Conservation (phyloP, 208 protist species). For the Acanthamoeba quina region DNA sequence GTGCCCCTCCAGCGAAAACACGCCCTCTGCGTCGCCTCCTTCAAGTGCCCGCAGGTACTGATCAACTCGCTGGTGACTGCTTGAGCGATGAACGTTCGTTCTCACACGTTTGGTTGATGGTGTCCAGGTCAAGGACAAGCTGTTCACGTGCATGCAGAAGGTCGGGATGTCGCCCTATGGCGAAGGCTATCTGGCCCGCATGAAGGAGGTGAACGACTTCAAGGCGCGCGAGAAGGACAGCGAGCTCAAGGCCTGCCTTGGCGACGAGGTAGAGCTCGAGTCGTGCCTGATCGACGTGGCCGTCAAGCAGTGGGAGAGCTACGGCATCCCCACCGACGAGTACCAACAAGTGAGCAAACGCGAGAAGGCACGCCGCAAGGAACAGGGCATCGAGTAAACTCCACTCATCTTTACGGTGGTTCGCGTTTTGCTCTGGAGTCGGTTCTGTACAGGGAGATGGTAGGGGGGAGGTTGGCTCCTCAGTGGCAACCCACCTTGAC, state of each 20-base stretch:
- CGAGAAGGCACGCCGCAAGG: constrained; percentile 31
- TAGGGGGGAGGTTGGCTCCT: not conserved
- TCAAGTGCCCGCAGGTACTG: constrained; percentile 36
- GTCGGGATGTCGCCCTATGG: not conserved
- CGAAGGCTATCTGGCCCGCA: not conserved
- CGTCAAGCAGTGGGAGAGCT: constrained; percentile 45
- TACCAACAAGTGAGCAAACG: not conserved
- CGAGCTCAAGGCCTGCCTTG: constrained; percentile 32
- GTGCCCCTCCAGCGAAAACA: constrained; percentile 15
- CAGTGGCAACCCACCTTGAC: constrained; percentile 50
- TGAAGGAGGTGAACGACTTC: constrained; percentile 17
- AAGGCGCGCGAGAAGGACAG: constrained; percentile 6
- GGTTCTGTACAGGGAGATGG: not conserved
- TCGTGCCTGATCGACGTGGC: constrained; percentile 24
- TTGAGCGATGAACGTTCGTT: not conserved
- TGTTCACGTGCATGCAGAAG: constrained; percentile 46
- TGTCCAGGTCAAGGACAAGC: constrained; percentile 47
- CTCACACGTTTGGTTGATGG: too few species aligned
- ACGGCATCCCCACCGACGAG: constrained; percentile 51
- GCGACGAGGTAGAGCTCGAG: constrained; percentile 22
- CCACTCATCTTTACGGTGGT: not conserved
- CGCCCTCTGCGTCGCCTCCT: constrained; percentile 31
- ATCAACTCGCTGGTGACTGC: not conserved
- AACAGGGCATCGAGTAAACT: constrained; percentile 34
- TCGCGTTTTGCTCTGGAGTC: not conserved